Percentiles rank a stretch among this genome's conserved stretches.
These are phyloP conservation scores for Fusarium decemcellulare DNA, from an alignment of 2,329 filamentous ascomycete genomes.

Conservation along the genomic window DNA sequence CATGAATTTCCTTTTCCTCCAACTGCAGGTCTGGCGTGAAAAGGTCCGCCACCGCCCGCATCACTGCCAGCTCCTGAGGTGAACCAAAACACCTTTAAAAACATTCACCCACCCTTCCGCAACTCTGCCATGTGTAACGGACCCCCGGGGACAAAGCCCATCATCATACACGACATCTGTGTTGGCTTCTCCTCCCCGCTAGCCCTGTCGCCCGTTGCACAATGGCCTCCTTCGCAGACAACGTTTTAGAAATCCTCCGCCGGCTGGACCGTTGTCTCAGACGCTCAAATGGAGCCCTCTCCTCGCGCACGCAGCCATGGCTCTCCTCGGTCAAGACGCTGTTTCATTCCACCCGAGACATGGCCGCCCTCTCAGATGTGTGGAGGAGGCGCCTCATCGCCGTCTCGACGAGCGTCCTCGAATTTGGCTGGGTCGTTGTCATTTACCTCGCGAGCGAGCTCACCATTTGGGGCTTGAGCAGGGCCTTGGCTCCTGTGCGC, in stretches of 20 bases:
- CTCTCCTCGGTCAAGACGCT: constrained; percentile 22
- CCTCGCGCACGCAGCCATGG: constrained; percentile 23
- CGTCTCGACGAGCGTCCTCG: constrained; percentile 13
- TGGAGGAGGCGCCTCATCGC: constrained; percentile 36
- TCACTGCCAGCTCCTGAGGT: constrained; percentile 28
- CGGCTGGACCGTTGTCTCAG: constrained; percentile 46
- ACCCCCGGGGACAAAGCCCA: too few relatives aligned
- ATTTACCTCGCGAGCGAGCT: constrained; percentile 60
- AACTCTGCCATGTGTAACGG: constrained; percentile 40
- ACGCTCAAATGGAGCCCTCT: constrained; percentile 44
- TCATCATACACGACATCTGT: constrained; percentile 12
- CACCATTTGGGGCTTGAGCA: constrained; percentile 61
- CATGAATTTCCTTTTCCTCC: neutral
- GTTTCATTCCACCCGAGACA: constrained; percentile 46
- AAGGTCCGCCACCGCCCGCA: constrained; percentile 9
- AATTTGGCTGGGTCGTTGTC: constrained; percentile 51
- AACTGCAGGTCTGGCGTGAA: constrained; percentile 25
- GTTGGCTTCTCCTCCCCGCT: constrained; percentile 18
- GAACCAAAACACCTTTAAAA: constrained; percentile 28
- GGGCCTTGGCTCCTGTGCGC: constrained; percentile 48
- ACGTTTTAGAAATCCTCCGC: constrained; percentile 43
- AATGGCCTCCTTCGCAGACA: constrained; percentile 39
- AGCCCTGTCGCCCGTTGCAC: constrained; percentile 35
- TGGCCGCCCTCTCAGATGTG: constrained; percentile 27
- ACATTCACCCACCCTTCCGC: constrained; percentile 30